Evolutionary conservation across 306 rosid genomes (phyloP), one percentile per base, ranked within the genome.

Genomic region (Styphnolobium japonicum): DNA sequence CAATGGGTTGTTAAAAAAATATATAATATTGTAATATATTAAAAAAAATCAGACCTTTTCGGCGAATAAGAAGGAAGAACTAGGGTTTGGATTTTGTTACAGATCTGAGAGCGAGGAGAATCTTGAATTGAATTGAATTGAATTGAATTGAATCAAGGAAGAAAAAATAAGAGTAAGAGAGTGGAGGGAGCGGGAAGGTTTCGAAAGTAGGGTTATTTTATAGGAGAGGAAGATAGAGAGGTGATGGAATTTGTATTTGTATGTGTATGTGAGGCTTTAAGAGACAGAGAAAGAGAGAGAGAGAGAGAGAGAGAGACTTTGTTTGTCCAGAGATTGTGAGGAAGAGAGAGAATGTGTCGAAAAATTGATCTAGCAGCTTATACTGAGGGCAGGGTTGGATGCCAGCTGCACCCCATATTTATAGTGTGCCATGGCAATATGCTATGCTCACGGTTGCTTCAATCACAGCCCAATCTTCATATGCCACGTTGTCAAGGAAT

Each of bases 151-250:
- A 48, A 64, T n/a, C n/a, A 29, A 4, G 15, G 27, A 22, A 31
- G 55, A 23, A 34, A 36, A 11, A 37, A 37, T 12, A 1, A 34
- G 75, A 21, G 49, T 15, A 7, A n/a, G 19, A 1, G 66, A 45
- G 76, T 18, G 61, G 16, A 27, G 40, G 37, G 29, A 80, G 93
- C 91, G 92, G 86, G 94, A 88, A 93, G 79, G 77, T 5, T 89
- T 93, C 77, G 85, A 85, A 89, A 76, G 48, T 25, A 48, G 19
- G 10, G 19, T 64, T 46, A 16, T 86, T 88, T 83, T 93, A 89
- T 87, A 86, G 3, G 71, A 66, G 82, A 25, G 29, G 46, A 39
- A 22, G 29, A 18, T 16, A 5, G 3, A 5, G 3, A 48, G 16
- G 21, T 15, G 34, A 42, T 36, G 77, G 29, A 67, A 80, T 72